Conservation (phyloP, 2,329 filamentous ascomycete genomes). For the Raffaelea ambrosiae region DNA sequence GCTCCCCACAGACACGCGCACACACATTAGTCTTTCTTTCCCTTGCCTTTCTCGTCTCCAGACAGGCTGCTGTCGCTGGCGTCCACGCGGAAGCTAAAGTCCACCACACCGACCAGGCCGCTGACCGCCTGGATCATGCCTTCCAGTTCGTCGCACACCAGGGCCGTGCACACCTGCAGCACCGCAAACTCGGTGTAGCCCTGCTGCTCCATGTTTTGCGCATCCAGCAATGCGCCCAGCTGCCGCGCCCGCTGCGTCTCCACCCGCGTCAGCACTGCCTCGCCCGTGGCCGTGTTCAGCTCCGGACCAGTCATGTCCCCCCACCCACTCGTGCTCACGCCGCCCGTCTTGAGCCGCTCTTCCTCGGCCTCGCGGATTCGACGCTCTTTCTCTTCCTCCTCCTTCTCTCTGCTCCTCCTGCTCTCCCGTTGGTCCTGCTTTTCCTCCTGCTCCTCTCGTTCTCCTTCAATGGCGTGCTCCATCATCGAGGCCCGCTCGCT, state of each 20-base stretch:
- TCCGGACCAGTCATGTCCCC: too few relatives aligned
- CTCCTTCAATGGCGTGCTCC: too few relatives aligned
- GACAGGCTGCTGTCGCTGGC: conserved; percentile 7
- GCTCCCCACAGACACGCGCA: too few relatives aligned
- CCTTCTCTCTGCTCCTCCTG: too few relatives aligned
- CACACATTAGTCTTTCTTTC: conserved; percentile 13
- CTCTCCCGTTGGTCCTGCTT: too few relatives aligned
- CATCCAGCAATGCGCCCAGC: conserved; percentile 42
- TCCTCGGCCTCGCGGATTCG: too few relatives aligned
- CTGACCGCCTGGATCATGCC: conserved; percentile 54
- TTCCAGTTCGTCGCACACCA: conserved; percentile 61
- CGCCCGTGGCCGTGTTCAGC: neutral
- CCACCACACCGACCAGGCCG: conserved; percentile 62
- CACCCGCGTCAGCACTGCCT: neutral
- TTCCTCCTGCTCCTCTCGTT: too few relatives aligned
- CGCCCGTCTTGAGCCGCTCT: too few relatives aligned
- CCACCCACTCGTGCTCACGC: too few relatives aligned
- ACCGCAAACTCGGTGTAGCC: conserved; percentile 71
- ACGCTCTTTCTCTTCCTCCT: too few relatives aligned
- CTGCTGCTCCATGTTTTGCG: conserved; percentile 59
- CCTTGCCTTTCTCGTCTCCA: conserved; percentile 13
- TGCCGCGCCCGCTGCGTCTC: neutral
- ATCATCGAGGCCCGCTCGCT: too few relatives aligned
- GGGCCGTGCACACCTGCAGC: conserved; percentile 60
- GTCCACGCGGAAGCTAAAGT: conserved; percentile 59